These are phyloP conservation scores for Candida neerlandica DNA, from an alignment of 1,139 yeast species.

Conservation along the genomic window DNA sequence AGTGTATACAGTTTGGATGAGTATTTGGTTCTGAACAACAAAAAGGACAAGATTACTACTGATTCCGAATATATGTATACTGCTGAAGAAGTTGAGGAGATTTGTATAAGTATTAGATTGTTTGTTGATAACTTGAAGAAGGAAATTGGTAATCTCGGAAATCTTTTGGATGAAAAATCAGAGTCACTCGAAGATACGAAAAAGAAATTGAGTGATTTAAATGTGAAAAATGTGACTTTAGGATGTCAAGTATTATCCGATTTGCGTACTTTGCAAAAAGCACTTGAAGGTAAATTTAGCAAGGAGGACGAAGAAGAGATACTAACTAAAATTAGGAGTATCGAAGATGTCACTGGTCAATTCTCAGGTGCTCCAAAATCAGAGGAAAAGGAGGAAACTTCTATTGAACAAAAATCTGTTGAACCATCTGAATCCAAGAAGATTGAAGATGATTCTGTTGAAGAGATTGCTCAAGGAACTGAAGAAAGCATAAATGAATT, in stretches of 20 bases:
- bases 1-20: not conserved
- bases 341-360: not conserved
- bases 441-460: not conserved
- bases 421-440: not conserved
- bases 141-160: not conserved
- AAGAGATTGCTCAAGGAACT: not conserved
- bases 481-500: slow-evolving; percentile 1
- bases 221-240: not conserved
- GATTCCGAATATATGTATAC: not conserved
- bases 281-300: not conserved
- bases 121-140: slow-evolving; percentile 3
- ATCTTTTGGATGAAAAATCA: not conserved
- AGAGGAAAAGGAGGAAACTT: not conserved
- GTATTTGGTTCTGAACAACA: not conserved
- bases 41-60: not conserved
- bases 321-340: not conserved
- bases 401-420: not conserved
- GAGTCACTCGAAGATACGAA: not conserved
- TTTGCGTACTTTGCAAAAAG: not conserved
- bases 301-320: slow-evolving; percentile 1
- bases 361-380: not conserved
- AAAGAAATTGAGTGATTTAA: not conserved
- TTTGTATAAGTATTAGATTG: not conserved
- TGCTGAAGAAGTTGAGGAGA: not conserved
- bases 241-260: slow-evolving; percentile 1